A percentile compares a stretch with the other conserved stretches of the same genome.
These are phyloP conservation scores for Sarocladium oryzae DNA, from an alignment of 2,329 filamentous ascomycete species.

Conservation along the genomic window DNA sequence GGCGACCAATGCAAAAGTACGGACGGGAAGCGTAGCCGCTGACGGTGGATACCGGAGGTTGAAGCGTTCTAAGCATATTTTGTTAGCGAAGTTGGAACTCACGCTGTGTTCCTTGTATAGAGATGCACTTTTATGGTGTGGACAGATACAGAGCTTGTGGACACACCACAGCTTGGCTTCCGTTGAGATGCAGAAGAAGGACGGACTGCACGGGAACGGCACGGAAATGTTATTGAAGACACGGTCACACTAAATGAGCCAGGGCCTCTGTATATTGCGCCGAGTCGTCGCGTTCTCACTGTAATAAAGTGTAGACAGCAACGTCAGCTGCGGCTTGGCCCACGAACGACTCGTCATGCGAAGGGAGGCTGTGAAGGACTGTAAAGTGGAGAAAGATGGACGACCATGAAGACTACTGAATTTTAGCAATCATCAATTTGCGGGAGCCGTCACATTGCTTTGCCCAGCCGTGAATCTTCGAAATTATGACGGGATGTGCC, in stretches of 20 bases:
- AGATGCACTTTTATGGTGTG: too few species aligned
- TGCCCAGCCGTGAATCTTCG: neutral
- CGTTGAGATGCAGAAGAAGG: neutral
- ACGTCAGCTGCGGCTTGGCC: conserved; percentile 9
- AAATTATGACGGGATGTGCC: neutral
- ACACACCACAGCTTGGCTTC: neutral
- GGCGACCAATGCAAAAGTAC: neutral
- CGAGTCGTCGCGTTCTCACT: neutral
- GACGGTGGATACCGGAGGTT: neutral
- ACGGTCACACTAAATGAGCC: too few species aligned
- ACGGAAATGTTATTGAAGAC: neutral
- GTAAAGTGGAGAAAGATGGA: neutral
- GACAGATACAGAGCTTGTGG: too few species aligned
- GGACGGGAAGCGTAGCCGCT: neutral
- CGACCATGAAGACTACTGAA: too few species aligned
- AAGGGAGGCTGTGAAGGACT: conserved; percentile 4
- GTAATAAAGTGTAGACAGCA: neutral
- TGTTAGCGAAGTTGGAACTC: neutral
- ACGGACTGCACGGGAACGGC: neutral
- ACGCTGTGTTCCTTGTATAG: too few species aligned
- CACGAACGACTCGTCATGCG: neutral
- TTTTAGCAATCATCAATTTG: neutral
- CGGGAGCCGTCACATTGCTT: neutral
- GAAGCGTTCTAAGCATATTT: neutral
- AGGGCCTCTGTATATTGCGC: too few species aligned